A percentile compares a stretch with the other conserved stretches of the same genome.
These are phyloP conservation scores for Meyerozyma carpophila DNA, from an alignment of 1,139 yeast species.

Conservation along the genomic window DNA sequence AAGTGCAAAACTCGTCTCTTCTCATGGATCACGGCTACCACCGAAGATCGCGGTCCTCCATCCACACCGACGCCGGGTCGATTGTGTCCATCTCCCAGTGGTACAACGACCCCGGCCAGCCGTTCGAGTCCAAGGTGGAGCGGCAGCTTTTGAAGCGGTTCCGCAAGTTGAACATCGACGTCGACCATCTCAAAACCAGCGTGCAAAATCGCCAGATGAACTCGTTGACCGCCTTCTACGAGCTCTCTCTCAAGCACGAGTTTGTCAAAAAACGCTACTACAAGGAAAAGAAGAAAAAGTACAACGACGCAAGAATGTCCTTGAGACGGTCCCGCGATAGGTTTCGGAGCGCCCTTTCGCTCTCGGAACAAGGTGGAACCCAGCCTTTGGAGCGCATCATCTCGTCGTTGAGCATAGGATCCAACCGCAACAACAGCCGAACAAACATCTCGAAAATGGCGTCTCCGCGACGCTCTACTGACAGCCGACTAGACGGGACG, in stretches of 20 bases:
- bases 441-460: constrained; percentile 7
- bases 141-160: constrained; percentile 60
- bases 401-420: constrained; percentile 32
- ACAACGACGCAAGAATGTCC: constrained; percentile 34
- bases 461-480: constrained; percentile 5
- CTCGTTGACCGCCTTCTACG: constrained; percentile 81
- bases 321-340: constrained; percentile 46
- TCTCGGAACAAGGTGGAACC: constrained; percentile 22
- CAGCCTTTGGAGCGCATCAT: constrained; percentile 40
- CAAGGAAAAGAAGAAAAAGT: constrained; percentile 35
- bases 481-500: neutral
- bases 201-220: constrained; percentile 64
- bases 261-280: constrained; percentile 32
- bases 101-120: constrained; percentile 26
- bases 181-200: constrained; percentile 56
- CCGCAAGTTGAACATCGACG: constrained; percentile 61
- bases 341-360: constrained; percentile 39
- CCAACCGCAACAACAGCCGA: constrained; percentile 16
- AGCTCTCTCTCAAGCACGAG: constrained; percentile 63
- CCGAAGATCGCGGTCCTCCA: constrained; percentile 26
- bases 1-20: constrained; percentile 59
- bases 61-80: constrained; percentile 29
- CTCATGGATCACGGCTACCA: constrained; percentile 38
- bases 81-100: constrained; percentile 40
- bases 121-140: constrained; percentile 59